Conservation (phyloP, 2,329 filamentous ascomycete genomes). For the Phialophora tarda region DNA sequence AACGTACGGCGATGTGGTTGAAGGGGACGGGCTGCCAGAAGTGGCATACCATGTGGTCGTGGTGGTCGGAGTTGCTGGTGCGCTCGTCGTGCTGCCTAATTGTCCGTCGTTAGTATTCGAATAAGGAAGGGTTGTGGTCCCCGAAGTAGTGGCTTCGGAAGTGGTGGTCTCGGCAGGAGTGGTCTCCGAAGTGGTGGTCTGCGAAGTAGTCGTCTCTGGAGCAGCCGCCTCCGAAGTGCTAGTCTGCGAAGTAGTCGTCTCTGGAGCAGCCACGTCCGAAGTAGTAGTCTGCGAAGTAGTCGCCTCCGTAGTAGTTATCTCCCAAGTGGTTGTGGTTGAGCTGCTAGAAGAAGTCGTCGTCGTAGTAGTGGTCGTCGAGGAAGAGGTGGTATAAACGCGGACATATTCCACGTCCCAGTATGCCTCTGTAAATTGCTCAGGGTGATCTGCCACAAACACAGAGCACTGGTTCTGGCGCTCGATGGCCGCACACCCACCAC, state of each 20-base stretch:
- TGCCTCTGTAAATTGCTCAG: conserved; percentile 68
- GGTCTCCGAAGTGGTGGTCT: conserved; percentile 7
- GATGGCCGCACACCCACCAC: conserved; percentile 62
- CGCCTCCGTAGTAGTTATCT: conserved; percentile 11
- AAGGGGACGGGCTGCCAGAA: background rate
- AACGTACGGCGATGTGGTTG: conserved; percentile 7
- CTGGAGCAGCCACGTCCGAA: conserved; percentile 15
- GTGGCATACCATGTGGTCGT: conserved; percentile 3
- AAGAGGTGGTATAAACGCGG: conserved; percentile 59
- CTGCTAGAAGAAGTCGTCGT: conserved; percentile 25
- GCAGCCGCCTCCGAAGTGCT: conserved; percentile 19
- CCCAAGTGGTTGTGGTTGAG: conserved; percentile 16
- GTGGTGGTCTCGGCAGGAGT: conserved; percentile 4
- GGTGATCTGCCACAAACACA: conserved; percentile 72
- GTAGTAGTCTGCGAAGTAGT: background rate
- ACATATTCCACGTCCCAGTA: conserved; percentile 77
- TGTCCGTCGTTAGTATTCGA: background rate
- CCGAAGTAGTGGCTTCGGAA: background rate
- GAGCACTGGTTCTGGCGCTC: conserved; percentile 64
- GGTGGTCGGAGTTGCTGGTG: conserved; percentile 1
- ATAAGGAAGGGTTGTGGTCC: background rate
- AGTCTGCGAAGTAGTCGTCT: conserved; percentile 15
- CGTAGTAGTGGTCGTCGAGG: conserved; percentile 22
- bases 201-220: conserved; percentile 11
- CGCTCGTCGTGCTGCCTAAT: background rate